Evolutionary conservation across 768 basidiomycete species (phyloP).

Genomic region (Lentinula sp.): DNA sequence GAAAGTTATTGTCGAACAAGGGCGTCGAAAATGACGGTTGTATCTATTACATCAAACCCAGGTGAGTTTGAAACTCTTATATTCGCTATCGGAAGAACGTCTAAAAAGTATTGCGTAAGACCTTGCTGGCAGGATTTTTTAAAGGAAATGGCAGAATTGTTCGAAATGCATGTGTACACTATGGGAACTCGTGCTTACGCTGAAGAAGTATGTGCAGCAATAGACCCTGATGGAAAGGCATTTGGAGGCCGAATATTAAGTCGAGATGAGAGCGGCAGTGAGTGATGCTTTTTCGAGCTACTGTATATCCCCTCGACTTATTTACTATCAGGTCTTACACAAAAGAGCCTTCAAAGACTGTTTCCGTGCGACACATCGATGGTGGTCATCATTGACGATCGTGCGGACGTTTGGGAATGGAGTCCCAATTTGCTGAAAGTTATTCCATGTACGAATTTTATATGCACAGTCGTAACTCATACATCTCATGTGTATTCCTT

Average conservation of each 20-base stretch:
- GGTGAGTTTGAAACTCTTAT: conserved; percentile 46
- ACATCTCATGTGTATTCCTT: conserved; percentile 12
- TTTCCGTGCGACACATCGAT: conserved; percentile 98
- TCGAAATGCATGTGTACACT: conserved; percentile 99
- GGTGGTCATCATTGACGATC: conserved; percentile 99
- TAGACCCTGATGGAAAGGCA: conserved; percentile 81
- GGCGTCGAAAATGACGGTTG: conserved; percentile 72
- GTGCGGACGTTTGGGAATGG: conserved; percentile 98
- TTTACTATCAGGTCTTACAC: conserved; percentile 61
- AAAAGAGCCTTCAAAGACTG: conserved; percentile 85
- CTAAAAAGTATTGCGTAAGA: conserved; percentile 24
- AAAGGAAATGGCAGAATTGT: conserved; percentile 61
- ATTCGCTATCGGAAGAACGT: background rate
- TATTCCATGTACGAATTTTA: conserved; percentile 72
- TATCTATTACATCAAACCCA: conserved; percentile 96
- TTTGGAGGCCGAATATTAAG: conserved; percentile 88
- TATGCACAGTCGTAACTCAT: conserved; percentile 3
- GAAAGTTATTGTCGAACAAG: conserved; percentile 40
- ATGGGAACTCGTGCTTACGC: conserved; percentile 99
- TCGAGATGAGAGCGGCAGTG: conserved; percentile 95
- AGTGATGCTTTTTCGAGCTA: conserved; percentile 24
- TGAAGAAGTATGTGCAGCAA: conserved; percentile 87
- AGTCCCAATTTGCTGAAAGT: conserved; percentile 96
- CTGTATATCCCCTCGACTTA: conserved; percentile 9
- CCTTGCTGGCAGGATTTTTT: conserved; percentile 86